Evolutionary conservation across 176 grass and related monocot genomes (phyloP).

Genomic region (Miscanthus lutarioriparius): DNA sequence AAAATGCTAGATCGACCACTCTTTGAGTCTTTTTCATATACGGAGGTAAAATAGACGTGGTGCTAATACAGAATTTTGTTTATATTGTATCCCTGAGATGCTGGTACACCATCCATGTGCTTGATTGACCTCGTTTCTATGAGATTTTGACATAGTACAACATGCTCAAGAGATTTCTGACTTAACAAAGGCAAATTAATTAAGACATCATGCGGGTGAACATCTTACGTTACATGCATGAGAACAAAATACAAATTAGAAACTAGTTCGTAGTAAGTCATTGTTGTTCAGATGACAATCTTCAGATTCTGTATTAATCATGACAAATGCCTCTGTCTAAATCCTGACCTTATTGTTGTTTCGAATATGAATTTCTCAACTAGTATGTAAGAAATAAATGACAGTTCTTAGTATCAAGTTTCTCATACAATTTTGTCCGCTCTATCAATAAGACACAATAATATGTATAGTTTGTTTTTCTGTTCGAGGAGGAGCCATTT

Average conservation of each 20-base stretch:
- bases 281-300: background rate
- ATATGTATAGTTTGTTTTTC: background rate
- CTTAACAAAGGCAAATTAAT: background rate
- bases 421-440: background rate
- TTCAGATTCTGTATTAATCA: background rate
- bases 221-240: background rate
- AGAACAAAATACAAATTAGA: constrained; percentile 10
- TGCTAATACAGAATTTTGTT: background rate
- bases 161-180: background rate
- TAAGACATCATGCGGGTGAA: background rate
- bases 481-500: background rate
- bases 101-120: background rate
- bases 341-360: background rate
- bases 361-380: background rate
- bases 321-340: background rate
- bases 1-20: background rate
- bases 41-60: background rate
- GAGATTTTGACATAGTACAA: background rate
- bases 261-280: background rate
- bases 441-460: background rate
- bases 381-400: constrained; percentile 4
- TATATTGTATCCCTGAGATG: constrained; percentile 5
- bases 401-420: background rate
- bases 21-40: background rate
- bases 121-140: background rate